Conservation (phyloP, 352 stramenopile species). For the Pythium coloratum region DNA sequence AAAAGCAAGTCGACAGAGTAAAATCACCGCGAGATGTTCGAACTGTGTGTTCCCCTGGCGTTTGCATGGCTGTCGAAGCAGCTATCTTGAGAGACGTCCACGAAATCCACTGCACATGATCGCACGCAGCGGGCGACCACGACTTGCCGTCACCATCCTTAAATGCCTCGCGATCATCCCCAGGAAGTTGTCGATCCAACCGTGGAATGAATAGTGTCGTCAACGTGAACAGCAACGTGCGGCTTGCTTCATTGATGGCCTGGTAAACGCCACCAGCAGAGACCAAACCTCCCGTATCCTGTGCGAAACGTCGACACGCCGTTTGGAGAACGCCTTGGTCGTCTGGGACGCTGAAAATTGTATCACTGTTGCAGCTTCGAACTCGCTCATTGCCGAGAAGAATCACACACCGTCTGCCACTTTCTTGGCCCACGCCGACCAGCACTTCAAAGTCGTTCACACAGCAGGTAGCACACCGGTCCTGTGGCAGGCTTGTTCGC, state of each 20-base stretch:
- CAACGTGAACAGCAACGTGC: not conserved
- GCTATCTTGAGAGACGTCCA: no score
- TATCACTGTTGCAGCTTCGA: not conserved
- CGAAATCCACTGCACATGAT: no score
- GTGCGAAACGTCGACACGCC: not conserved
- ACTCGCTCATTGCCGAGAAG: not conserved
- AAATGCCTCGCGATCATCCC: no score
- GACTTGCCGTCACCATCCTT: no score
- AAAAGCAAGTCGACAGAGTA: not conserved
- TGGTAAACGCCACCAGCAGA: not conserved
- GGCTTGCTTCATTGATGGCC: not conserved
- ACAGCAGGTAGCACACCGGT: not conserved
- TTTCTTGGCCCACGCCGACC: not conserved
- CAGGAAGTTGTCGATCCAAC: no score
- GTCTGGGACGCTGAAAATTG: no score
- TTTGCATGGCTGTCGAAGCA: no score
- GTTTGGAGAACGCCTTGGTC: not conserved
- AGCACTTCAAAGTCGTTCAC: constrained; percentile 10
- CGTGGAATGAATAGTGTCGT: no score
- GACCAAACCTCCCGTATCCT: not conserved
- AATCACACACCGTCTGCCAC: no score
- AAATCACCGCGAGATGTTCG: not conserved
- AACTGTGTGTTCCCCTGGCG: no score
- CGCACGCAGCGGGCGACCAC: no score
- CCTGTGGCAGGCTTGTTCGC: no score